phyloP scores from a whole-genome alignment of 1,284 basidiomycete genomes.

The Austroboletus novae-zelandiae region DNA sequence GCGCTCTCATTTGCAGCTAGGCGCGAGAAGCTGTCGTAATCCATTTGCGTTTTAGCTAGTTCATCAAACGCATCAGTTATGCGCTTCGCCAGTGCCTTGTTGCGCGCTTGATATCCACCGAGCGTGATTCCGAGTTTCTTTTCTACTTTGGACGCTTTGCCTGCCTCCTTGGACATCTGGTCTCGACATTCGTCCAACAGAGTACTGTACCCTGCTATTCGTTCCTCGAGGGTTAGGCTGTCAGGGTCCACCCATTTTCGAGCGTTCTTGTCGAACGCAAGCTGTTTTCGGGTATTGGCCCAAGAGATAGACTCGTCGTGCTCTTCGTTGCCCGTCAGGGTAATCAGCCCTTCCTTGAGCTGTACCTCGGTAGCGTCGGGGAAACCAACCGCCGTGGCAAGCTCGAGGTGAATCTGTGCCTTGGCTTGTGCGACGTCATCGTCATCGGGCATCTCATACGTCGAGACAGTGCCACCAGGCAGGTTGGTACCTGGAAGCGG shows the following conservation, averaged over 20 bases:
- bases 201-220: conserved; percentile 62
- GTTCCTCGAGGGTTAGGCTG: conserved; percentile 54
- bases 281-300: conserved; percentile 57
- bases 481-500: conserved; percentile 88
- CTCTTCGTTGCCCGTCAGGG: conserved; percentile 59
- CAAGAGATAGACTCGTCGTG: conserved; percentile 63
- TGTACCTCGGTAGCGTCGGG: conserved; percentile 80
- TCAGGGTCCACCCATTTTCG: conserved; percentile 69
- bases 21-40: conserved; percentile 76
- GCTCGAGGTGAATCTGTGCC: conserved; percentile 73
- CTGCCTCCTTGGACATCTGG: conserved; percentile 81
- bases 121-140: conserved; percentile 88
- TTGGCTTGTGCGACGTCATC: conserved; percentile 75
- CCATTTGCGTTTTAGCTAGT: conserved; percentile 63
- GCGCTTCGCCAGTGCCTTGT: conserved; percentile 65
- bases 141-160: conserved; percentile 82
- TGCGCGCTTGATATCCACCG: conserved; percentile 88
- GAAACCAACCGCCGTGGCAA: conserved; percentile 80
- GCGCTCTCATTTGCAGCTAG: conserved; percentile 71
- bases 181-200: conserved; percentile 66
- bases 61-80: conserved; percentile 70
- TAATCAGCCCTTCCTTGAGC: conserved; percentile 69
- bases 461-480: conserved; percentile 71
- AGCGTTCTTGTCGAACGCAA: conserved; percentile 61
- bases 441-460: conserved; percentile 79